phyloP scores from a whole-genome alignment of 2,329 filamentous ascomycete species.

The Aspergillus tamarii region DNA sequence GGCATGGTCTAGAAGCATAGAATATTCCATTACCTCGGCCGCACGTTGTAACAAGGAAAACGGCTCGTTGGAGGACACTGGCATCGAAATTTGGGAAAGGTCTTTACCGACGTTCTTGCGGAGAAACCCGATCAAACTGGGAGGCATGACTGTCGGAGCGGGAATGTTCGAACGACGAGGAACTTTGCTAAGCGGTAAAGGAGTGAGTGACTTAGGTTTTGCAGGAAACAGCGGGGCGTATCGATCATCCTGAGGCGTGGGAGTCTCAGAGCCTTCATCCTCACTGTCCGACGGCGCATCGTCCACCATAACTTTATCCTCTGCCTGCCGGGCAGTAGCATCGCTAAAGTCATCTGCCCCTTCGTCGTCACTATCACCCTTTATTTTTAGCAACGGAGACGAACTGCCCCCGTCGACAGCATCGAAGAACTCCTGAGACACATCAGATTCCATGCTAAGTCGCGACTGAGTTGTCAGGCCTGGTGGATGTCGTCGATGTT shows the following conservation, averaged over 20 bases:
- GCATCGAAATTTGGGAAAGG: conserved; percentile 95
- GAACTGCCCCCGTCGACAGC: conserved; percentile 68
- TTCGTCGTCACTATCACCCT: conserved; percentile 71
- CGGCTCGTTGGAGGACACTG: conserved; percentile 93
- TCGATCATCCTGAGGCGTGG: conserved; percentile 36
- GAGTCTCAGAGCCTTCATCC: conserved; percentile 51
- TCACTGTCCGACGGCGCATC: conserved; percentile 69
- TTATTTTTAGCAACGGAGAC: conserved; percentile 75
- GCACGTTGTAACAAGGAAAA: conserved; percentile 84
- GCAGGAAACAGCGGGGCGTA: conserved; percentile 67
- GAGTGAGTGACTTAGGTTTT: conserved; percentile 74
- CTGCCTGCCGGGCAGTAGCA: conserved; percentile 55
- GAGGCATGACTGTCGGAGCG: conserved; percentile 75
- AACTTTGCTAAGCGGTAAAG: conserved; percentile 72
- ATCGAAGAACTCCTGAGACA: conserved; percentile 92
- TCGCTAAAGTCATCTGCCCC: conserved; percentile 44
- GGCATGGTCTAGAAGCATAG: conserved; percentile 77
- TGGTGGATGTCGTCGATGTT: conserved; percentile 68
- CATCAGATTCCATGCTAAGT: conserved; percentile 78
- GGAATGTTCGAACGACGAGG: conserved; percentile 71
- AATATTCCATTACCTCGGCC: conserved; percentile 90
- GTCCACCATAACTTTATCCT: conserved; percentile 55
- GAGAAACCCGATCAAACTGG: conserved; percentile 89
- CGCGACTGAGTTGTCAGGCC: conserved; percentile 59
- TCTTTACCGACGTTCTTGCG: conserved; percentile 99